Evolutionary conservation across 2,329 filamentous ascomycete species (phyloP).

Genomic region (Aspergillus sp.): DNA sequence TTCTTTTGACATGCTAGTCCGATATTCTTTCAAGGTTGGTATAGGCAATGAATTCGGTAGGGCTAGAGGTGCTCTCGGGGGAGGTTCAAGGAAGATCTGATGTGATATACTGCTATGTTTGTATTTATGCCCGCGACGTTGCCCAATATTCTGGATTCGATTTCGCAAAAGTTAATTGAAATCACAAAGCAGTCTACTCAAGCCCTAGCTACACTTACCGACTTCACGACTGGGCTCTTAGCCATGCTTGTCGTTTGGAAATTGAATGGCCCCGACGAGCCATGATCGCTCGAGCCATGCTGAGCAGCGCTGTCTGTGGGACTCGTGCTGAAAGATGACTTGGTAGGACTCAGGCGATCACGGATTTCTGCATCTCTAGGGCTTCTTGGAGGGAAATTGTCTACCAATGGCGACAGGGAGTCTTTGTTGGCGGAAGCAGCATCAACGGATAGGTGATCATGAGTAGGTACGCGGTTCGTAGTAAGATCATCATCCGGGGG

Average conservation of each 20-base stretch:
- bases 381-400: slow-evolving; percentile 26
- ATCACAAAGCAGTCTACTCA: slow-evolving; percentile 26
- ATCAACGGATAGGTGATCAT: slow-evolving; percentile 20
- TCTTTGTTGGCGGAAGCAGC: slow-evolving; percentile 38
- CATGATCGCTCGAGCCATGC: slow-evolving; percentile 27
- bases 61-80: slow-evolving; percentile 76
- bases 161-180: background rate
- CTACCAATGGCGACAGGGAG: slow-evolving; percentile 44
- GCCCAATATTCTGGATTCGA: slow-evolving; percentile 68
- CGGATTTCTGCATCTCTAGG: slow-evolving; percentile 13
- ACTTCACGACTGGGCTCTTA: slow-evolving; percentile 66
- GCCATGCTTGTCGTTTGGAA: slow-evolving; percentile 80
- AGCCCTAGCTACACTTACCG: too few relatives aligned
- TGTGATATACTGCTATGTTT: slow-evolving; percentile 96
- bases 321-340: slow-evolving; percentile 30
- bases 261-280: slow-evolving; percentile 70
- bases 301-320: slow-evolving; percentile 23
- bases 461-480: slow-evolving; percentile 14
- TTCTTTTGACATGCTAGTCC: slow-evolving; percentile 82
- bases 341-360: slow-evolving; percentile 29
- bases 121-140: slow-evolving; percentile 93
- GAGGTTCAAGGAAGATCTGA: slow-evolving; percentile 92
- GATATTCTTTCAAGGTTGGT: slow-evolving; percentile 82
- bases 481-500: slow-evolving; percentile 48
- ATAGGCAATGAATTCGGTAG: slow-evolving; percentile 89